A percentile compares a stretch with the other conserved stretches of the same genome.
These are phyloP conservation scores for Hibiscus trionum DNA, from an alignment of 345 rosid genomes.

Conservation along the genomic window DNA sequence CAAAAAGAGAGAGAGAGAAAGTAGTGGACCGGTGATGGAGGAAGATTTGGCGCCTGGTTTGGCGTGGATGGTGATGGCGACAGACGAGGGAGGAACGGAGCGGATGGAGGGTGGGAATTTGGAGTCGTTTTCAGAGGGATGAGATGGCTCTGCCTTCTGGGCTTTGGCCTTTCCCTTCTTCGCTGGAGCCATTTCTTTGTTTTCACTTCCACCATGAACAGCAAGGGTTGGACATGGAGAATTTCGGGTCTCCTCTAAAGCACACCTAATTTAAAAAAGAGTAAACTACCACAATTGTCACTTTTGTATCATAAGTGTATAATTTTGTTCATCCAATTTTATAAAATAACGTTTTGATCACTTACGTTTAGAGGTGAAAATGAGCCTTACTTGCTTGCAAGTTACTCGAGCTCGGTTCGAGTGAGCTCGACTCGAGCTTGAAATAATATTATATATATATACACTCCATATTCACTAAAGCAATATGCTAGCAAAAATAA, in stretches of 20 bases:
- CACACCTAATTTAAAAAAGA: not conserved
- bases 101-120: constrained; percentile 62
- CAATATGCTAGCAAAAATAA: too few species aligned
- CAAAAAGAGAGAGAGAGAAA: not conserved
- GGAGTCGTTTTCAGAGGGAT: constrained; percentile 10
- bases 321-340: too few species aligned
- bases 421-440: too few species aligned
- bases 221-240: not conserved
- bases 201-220: not conserved
- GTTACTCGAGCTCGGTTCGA: too few species aligned
- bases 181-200: constrained; percentile 46
- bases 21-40: constrained; percentile 61
- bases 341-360: too few species aligned
- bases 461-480: too few species aligned
- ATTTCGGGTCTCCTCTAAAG: not conserved
- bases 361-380: too few species aligned
- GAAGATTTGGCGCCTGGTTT: constrained; percentile 91
- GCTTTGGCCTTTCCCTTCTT: constrained; percentile 52
- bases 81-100: constrained; percentile 58
- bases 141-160: constrained; percentile 31
- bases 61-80: constrained; percentile 87
- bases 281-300: not conserved
- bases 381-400: too few species aligned
- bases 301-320: too few species aligned
- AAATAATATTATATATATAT: too few species aligned